Evolutionary conservation across 495 filamentous ascomycete species (phyloP), one percentile per base, ranked within the genome.

Genomic region (Neurospora tetraspora): DNA sequence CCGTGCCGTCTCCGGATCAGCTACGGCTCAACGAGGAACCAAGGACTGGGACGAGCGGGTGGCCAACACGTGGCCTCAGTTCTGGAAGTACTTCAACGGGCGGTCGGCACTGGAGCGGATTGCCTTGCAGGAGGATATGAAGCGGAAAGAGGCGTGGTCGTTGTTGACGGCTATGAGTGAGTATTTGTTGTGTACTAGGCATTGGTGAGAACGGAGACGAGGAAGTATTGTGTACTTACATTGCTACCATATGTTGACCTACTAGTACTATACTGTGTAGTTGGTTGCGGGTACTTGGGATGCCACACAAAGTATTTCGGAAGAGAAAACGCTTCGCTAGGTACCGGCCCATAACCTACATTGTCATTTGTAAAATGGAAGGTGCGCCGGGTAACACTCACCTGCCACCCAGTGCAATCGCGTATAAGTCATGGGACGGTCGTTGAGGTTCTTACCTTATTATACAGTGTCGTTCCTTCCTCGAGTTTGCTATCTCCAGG

Each of bases 71-170:
- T 87, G 86, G 80, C 85, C 86, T 47, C 80, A 81, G 39, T 86
- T 92, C 45, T 83, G 91, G 76, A 92, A 91, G 79, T 96, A 97
- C 80, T 93, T 98, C 74, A 94, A 98, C 81, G 96, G 96, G 2
- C 85, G 86, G 61, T 89, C 93, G 79, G 93, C 95, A 6, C 82
- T 99, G 45, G 96, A 99, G 83, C 91, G 94, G 79, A 92, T 98
- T 77, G 86, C 89, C 0, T 86, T 94, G 12, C 85, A 89, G 42
- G 94, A 98, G 83, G 90, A 89, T 11, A 85, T 97, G 82, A 96
- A 94, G 83, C 85, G 94, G 61, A 96, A 94, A 82, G 88, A 90
- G 73, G 90, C 92, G 16, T 92, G 90, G 87, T 88, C 86, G 73
- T 81, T 95, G 74, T 70, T 94, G 69, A 85, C 80, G n/a, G 80